Conservation (phyloP, 805 yeast species). For the Wickerhamiella kurtzmanii region DNA sequence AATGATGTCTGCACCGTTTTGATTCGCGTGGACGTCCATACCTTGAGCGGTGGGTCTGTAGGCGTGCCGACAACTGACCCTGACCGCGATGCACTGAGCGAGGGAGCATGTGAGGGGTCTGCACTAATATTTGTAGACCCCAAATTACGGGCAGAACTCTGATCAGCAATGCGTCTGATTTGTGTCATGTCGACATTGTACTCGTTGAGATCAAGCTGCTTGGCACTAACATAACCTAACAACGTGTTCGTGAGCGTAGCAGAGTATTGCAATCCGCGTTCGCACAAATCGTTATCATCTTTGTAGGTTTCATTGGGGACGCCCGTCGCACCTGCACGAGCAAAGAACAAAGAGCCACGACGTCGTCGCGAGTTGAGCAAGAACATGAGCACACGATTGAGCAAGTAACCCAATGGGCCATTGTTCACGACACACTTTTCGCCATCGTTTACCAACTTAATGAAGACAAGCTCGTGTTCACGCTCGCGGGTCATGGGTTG, state of each 20-base stretch:
- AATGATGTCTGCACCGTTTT: constrained; percentile 72
- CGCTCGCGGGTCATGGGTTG: constrained; percentile 44
- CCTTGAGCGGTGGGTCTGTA: constrained; percentile 35
- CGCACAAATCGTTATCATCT: constrained; percentile 70
- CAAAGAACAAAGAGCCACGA: constrained; percentile 83
- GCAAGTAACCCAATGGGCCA: constrained; percentile 74
- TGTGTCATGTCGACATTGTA: constrained; percentile 11
- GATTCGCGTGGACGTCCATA: constrained; percentile 91
- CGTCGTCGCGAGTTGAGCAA: constrained; percentile 82
- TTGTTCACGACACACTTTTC: constrained; percentile 67
- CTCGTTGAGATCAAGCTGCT: constrained; percentile 14
- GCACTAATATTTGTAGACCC: constrained; percentile 11
- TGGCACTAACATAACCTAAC: constrained; percentile 24
- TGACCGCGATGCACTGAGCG: constrained; percentile 4
- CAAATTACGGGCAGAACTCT: constrained; percentile 8
- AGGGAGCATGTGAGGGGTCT: constrained; percentile 7
- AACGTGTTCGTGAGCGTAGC: constrained; percentile 48
- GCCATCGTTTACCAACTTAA: constrained; percentile 84
- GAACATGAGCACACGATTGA: constrained; percentile 82
- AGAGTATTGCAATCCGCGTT: constrained; percentile 59
- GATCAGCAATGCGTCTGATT: constrained; percentile 15
- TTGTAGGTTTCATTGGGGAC: constrained; percentile 44
- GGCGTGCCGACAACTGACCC: constrained; percentile 7
- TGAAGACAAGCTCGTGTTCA: constrained; percentile 49
- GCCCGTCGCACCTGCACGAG: constrained; percentile 35